Base-by-base conservation (phyloP, 306 rosid genomes). In the Cicer arietinum region DNA sequence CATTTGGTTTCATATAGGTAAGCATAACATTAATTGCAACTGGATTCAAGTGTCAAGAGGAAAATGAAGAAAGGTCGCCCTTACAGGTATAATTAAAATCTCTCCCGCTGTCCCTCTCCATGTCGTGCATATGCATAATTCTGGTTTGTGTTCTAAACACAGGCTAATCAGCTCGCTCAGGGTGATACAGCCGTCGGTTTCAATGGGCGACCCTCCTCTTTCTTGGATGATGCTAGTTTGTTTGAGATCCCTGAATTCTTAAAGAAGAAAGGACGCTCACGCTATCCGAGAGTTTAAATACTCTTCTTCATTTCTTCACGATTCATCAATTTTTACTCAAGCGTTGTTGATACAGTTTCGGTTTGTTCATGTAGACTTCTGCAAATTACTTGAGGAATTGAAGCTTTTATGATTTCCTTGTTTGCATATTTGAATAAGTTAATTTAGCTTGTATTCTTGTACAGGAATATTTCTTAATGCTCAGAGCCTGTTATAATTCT, bases 1-100 rank as follows among this genome's bases (percentile, higher is more conserved):
- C 69, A 13, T 48, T 77, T 82, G 74, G 52, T 77, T 73, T 80
- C 65, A 35, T 81, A 73, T 89, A 94, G 98, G 96, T 94, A 46
- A 94, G 98, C 80, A 94, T 94, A 71, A 94, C 98, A 67, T 84
- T 94, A 41, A 91, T 94, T 78, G 98, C 98, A 39, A 94, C 98
- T 20, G 98, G 98, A 80, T 91, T 94, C 89, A 94, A 91, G 94
- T 96, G 95, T 74, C 98, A 90, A 88, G 98, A 94, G 69, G 98
- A 94, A 80, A 84, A 77, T 71, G 97, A 89, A 70, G 97, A 87
- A 41, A 86, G 90, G 78, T 87, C 90, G 75, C 88, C 91, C 53
- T 51, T 79, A 65, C 96, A 89, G 90, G 98, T 91, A 87, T 45
- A 70, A 35, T 54, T 8, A 61, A 58, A 58, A 10, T 8, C 8